Conservation (phyloP, 169 alveolate species). For the Perkinsus marinus region DNA sequence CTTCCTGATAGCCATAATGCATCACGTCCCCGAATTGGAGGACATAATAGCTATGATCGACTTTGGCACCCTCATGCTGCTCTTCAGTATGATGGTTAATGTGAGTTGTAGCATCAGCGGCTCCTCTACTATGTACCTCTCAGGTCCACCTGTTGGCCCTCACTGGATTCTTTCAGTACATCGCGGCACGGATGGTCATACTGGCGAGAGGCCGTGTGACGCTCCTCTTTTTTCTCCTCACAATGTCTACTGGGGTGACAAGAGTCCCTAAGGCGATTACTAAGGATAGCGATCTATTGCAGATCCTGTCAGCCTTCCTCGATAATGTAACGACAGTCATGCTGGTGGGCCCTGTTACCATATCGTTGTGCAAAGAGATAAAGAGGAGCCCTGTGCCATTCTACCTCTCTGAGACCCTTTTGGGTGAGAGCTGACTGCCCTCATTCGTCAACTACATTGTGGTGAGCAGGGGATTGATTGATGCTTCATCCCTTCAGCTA, state of each 20-base stretch:
- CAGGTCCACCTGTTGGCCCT: neutral
- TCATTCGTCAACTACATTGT: no score
- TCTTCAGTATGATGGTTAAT: neutral
- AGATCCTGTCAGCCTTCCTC: constrained; percentile 1
- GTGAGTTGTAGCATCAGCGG: neutral
- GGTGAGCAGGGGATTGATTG: no score
- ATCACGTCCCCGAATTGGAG: neutral
- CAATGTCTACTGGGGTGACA: neutral
- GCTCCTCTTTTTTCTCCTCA: neutral
- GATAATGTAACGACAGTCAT: neutral
- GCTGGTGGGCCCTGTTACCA: constrained; percentile 2
- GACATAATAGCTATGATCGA: neutral
- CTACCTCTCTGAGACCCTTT: neutral
- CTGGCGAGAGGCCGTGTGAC: neutral
- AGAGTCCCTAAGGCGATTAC: neutral
- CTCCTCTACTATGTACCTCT: neutral
- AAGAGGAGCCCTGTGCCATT: neutral
- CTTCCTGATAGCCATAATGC: neutral
- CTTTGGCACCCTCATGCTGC: neutral
- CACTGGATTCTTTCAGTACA: neutral
- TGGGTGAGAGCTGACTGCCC: neutral
- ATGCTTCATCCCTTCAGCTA: neutral
- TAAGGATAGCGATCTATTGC: neutral
- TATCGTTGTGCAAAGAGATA: neutral
- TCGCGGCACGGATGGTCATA: neutral